Evolutionary conservation across 352 stramenopile genomes (phyloP).

Genomic region (Ophiocytium majus): DNA sequence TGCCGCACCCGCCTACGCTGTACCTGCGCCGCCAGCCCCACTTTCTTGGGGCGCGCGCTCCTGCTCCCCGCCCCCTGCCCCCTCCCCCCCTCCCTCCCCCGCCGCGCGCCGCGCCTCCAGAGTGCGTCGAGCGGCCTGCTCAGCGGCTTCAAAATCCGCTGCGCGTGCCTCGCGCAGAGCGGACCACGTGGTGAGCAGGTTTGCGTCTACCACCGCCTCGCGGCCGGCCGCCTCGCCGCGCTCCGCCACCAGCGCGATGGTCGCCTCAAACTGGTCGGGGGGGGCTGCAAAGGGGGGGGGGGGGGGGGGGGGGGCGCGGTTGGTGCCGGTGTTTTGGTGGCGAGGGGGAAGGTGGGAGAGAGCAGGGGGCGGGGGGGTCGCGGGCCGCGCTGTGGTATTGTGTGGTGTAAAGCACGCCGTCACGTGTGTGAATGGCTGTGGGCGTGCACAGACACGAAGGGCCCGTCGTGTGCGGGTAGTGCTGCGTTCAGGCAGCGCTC

Average conservation of each 20-base stretch:
- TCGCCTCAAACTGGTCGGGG: not conserved
- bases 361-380: not conserved
- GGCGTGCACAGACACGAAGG: no score
- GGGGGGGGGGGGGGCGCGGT: no score
- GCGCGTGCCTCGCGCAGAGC: constrained; percentile 29
- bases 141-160: constrained; percentile 24
- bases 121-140: constrained; percentile 10
- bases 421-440: no score
- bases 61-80: not conserved
- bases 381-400: no score
- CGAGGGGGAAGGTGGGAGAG: not conserved
- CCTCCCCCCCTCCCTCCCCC: not conserved
- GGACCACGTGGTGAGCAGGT: constrained; percentile 48
- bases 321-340: no score
- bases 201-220: constrained; percentile 33
- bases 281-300: not conserved
- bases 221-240: constrained; percentile 8
- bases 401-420: no score
- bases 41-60: no score
- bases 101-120: constrained; percentile 2
- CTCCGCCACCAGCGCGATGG: constrained; percentile 20
- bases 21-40: not conserved
- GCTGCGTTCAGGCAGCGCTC: no score
- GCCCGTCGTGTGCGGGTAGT: no score
- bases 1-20: no score